These are phyloP conservation scores for Malassezia brasiliensis DNA, from an alignment of 1,284 basidiomycete species.

Conservation along the genomic window DNA sequence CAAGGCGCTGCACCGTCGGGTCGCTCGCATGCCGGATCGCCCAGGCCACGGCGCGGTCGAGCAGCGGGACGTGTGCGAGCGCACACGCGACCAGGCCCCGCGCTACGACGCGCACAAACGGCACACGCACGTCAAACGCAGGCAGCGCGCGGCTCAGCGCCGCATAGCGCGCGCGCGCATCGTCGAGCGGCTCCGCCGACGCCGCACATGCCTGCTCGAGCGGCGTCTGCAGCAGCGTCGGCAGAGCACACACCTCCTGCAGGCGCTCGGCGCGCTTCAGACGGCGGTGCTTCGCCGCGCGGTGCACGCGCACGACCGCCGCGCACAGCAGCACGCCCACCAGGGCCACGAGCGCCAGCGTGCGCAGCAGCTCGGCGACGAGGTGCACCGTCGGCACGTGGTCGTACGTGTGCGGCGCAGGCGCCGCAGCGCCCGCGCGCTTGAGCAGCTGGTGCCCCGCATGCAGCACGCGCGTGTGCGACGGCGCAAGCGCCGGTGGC, in stretches of 20 bases:
- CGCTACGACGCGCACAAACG: not conserved
- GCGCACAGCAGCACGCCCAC: constrained; percentile 24
- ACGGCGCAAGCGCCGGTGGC: constrained; percentile 14
- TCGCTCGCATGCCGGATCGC: not conserved
- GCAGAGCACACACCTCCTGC: not conserved
- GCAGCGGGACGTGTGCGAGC: not conserved
- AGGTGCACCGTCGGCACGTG: constrained; percentile 30
- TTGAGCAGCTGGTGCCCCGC: constrained; percentile 42
- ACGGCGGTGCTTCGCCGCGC: not conserved
- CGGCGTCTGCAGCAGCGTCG: constrained; percentile 2
- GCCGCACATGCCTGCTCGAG: constrained; percentile 1
- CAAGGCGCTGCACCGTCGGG: not conserved
- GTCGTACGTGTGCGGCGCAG: constrained; percentile 25
- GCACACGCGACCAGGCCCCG: not conserved
- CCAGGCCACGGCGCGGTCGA: not conserved
- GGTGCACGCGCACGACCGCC: not conserved
- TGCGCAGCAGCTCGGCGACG: constrained; percentile 31
- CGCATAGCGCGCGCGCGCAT: not conserved
- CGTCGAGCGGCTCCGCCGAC: not conserved
- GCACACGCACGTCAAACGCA: not conserved
- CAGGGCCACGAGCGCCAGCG: constrained; percentile 22
- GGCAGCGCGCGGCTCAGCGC: not conserved
- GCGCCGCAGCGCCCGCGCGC: constrained; percentile 18
- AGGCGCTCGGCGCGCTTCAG: not conserved
- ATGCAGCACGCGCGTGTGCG: constrained; percentile 25